Evolutionary conservation across 176 grass and related monocot species (phyloP).

Genomic region (Oryza punctata): DNA sequence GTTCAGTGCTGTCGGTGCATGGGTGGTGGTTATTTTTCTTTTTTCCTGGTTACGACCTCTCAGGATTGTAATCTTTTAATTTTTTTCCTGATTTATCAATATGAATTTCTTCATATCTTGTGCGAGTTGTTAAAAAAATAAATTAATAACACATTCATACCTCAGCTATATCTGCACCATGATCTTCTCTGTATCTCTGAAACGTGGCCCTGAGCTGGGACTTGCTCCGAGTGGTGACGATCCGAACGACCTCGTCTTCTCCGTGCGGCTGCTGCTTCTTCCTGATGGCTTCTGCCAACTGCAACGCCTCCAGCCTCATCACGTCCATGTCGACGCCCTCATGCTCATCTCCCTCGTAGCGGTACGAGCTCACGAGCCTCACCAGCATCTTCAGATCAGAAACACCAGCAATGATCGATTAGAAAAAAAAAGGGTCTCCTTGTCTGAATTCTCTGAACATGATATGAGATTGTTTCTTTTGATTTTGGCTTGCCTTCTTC

Average conservation of each 20-base stretch:
- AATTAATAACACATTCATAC: too few relatives aligned
- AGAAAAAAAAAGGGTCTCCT: background rate
- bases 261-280: slow-evolving; percentile 39
- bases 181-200: slow-evolving; percentile 29
- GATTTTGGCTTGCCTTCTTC: slow-evolving; percentile 35
- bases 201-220: slow-evolving; percentile 47
- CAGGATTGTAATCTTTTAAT: too few relatives aligned
- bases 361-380: slow-evolving; percentile 54
- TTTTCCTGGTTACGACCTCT: too few relatives aligned
- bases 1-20: too few relatives aligned
- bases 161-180: slow-evolving; percentile 37
- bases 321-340: slow-evolving; percentile 32
- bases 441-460: background rate
- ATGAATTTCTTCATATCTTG: too few relatives aligned
- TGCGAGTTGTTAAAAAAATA: too few relatives aligned
- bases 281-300: slow-evolving; percentile 41
- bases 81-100: too few relatives aligned
- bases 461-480: background rate
- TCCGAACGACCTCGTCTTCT: slow-evolving; percentile 37
- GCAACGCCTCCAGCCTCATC: slow-evolving; percentile 34
- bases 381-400: slow-evolving; percentile 38
- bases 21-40: too few relatives aligned
- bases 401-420: background rate
- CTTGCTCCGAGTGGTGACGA: slow-evolving; percentile 50
- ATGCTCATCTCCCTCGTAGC: slow-evolving; percentile 36